A percentile compares a stretch with the other conserved stretches of the same genome.
These are phyloP conservation scores for Boletus speciosus DNA, from an alignment of 768 basidiomycete genomes.

Conservation along the genomic window DNA sequence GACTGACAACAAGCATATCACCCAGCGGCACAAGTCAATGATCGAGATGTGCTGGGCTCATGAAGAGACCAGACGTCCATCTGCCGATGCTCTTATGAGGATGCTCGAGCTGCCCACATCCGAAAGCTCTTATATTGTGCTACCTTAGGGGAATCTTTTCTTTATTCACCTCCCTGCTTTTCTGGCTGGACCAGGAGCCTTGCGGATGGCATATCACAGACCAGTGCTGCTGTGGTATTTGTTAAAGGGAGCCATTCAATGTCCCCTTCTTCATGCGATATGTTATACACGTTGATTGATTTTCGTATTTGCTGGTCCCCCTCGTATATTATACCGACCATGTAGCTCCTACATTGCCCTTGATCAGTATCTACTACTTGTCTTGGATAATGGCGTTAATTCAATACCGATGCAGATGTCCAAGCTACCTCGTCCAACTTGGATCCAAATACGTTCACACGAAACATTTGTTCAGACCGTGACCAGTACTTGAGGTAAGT, in stretches of 20 bases:
- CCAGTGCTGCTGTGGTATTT: not conserved
- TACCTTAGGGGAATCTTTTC: too few species aligned
- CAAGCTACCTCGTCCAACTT: not conserved
- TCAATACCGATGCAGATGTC: too few species aligned
- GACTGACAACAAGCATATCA: not conserved
- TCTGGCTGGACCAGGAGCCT: not conserved
- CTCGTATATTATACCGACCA: not conserved
- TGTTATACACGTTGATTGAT: not conserved
- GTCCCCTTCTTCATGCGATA: not conserved
- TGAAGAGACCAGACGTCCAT: conserved; percentile 17
- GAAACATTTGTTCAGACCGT: not conserved
- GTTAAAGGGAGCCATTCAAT: not conserved
- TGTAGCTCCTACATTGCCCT: too few species aligned
- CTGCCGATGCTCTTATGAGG: conserved; percentile 4
- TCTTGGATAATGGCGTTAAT: not conserved
- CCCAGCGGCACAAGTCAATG: not conserved
- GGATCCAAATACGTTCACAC: not conserved
- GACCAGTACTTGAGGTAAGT: not conserved
- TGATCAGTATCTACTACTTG: not conserved
- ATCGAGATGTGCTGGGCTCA: conserved; percentile 20
- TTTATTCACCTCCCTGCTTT: not conserved
- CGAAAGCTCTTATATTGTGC: not conserved
- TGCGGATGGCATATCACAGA: not conserved
- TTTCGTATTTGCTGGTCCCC: not conserved
- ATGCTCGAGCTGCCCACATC: not conserved